A percentile compares a stretch with the other conserved stretches of the same genome.
phyloP scores from a whole-genome alignment of 1,284 basidiomycete genomes.

The Malassezia restricta region DNA sequence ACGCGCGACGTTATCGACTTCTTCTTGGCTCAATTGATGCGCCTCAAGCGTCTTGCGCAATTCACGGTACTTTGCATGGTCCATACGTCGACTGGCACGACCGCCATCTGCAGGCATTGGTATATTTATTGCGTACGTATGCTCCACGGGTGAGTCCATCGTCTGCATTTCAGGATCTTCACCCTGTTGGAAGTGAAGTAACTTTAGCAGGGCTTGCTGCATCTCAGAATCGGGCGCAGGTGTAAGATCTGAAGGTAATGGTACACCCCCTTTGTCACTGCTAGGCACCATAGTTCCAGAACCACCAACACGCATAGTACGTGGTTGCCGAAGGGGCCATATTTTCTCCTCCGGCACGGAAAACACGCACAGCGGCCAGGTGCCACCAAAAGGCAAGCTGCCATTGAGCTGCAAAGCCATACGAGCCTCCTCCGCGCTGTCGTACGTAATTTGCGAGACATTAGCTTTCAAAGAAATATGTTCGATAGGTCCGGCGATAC shows the following conservation, averaged over 20 bases:
- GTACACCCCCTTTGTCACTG: constrained; percentile 43
- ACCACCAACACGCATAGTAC: constrained; percentile 23
- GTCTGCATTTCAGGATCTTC: constrained; percentile 17
- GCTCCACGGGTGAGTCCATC: constrained; percentile 57
- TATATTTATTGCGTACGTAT: constrained; percentile 36
- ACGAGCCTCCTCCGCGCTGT: constrained; percentile 1
- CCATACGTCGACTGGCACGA: constrained; percentile 53
- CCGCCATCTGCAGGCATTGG: constrained; percentile 33
- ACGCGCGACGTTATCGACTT: constrained; percentile 75
- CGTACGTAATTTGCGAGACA: not conserved
- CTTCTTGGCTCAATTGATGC: constrained; percentile 66
- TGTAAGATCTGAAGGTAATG: constrained; percentile 38
- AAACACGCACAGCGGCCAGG: not conserved
- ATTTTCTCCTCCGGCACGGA: constrained; percentile 3
- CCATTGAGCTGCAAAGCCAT: not conserved
- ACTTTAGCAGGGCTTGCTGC: constrained; percentile 53
- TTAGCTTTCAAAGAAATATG: not conserved
- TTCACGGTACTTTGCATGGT: constrained; percentile 90
- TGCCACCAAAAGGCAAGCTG: not conserved
- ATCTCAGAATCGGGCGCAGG: constrained; percentile 49
- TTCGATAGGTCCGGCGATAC: not conserved
- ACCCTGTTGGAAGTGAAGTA: constrained; percentile 64
- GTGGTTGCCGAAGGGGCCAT: not conserved
- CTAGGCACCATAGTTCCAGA: constrained; percentile 43
- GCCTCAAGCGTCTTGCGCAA: constrained; percentile 78